These are phyloP conservation scores for Murraya paniculata DNA, from an alignment of 345 rosid species.

Conservation along the genomic window DNA sequence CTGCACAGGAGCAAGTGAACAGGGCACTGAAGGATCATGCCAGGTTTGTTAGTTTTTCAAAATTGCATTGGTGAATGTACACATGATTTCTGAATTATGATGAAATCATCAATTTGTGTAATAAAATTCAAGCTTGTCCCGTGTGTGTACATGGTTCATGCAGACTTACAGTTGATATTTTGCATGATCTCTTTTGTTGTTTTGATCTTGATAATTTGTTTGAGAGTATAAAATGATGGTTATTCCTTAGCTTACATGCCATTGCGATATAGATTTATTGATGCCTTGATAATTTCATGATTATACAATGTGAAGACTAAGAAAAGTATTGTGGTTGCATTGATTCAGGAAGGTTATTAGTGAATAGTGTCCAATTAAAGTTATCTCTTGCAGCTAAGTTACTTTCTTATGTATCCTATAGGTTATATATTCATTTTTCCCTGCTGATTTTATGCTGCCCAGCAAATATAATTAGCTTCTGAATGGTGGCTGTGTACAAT, in stretches of 20 bases:
- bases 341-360: background rate
- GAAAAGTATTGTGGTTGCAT: background rate
- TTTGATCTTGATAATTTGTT: background rate
- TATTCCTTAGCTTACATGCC: background rate
- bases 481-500: background rate
- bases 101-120: background rate
- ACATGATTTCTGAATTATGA: background rate
- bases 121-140: constrained; percentile 6
- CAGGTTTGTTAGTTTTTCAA: constrained; percentile 44
- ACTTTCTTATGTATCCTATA: background rate
- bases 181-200: constrained; percentile 1
- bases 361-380: constrained; percentile 9
- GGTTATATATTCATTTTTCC: background rate
- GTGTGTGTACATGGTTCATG: background rate
- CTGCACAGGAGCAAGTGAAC: constrained; percentile 91
- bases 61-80: background rate
- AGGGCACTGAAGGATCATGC: constrained; percentile 88
- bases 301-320: background rate
- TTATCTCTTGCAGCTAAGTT: background rate
- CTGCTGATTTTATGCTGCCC: background rate
- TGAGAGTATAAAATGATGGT: background rate
- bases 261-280: background rate
- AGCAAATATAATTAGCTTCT: background rate
- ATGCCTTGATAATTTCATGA: background rate
- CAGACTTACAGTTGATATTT: background rate